These are phyloP conservation scores for Pisolithus tinctorius DNA, from an alignment of 768 basidiomycete genomes.

Conservation along the genomic window DNA sequence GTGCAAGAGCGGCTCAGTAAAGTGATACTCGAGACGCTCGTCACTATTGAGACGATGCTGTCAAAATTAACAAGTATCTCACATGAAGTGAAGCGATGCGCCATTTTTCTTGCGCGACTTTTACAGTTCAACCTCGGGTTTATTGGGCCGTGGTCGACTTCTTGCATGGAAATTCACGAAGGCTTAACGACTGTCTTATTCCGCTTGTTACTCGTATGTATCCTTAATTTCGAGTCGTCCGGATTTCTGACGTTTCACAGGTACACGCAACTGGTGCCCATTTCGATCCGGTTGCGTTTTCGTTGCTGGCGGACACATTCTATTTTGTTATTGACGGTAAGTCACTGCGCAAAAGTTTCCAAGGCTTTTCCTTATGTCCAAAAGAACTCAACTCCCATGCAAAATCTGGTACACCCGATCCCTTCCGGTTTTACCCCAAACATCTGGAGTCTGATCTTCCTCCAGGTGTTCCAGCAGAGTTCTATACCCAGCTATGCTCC, in stretches of 20 bases:
- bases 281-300: slow-evolving; percentile 52
- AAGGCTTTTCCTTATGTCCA: neutral
- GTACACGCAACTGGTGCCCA: slow-evolving; percentile 46
- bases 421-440: slow-evolving; percentile 58
- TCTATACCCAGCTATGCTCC: slow-evolving; percentile 48
- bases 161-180: slow-evolving; percentile 40
- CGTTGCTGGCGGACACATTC: slow-evolving; percentile 66
- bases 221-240: slow-evolving; percentile 1
- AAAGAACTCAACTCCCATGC: slow-evolving; percentile 58
- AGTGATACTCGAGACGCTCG: slow-evolving; percentile 42
- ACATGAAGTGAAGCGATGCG: slow-evolving; percentile 31
- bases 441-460: slow-evolving; percentile 46
- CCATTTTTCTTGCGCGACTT: slow-evolving; percentile 57
- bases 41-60: slow-evolving; percentile 32
- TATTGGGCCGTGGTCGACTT: slow-evolving; percentile 47
- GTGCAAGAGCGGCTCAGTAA: slow-evolving; percentile 52
- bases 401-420: slow-evolving; percentile 47
- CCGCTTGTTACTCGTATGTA: slow-evolving; percentile 45
- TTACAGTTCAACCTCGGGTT: slow-evolving; percentile 72
- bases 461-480: slow-evolving; percentile 46
- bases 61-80: slow-evolving; percentile 13
- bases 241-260: slow-evolving; percentile 29
- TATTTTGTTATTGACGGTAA: slow-evolving; percentile 70
- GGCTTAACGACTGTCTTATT: slow-evolving; percentile 39
- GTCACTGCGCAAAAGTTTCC: slow-evolving; percentile 4